Evolutionary conservation across 1,139 yeast genomes (phyloP), one percentile per base, ranked within the genome.

Genomic region (Candida sanyaensis): DNA sequence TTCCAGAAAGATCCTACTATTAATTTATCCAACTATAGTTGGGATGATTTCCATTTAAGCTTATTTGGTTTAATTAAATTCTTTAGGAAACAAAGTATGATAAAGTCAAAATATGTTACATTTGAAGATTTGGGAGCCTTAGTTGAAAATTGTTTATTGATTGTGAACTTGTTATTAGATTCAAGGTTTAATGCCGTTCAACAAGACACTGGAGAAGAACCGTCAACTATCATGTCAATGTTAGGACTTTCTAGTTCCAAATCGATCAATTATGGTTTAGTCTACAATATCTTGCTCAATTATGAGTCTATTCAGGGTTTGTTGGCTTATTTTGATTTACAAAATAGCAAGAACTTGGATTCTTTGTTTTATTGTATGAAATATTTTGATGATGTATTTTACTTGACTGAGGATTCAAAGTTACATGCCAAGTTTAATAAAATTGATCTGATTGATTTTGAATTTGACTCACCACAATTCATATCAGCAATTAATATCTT

Each of bases 261-360:
- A 24, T 50, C 65, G 0, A 58, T 65, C 11, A 62, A 58, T 43
- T 61, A 60, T 43, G 65, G 64, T 40, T 57, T 70, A 44, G 54
- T 70, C 17, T 69, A 69, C 51, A 59, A 64, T 37, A 60, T 75
- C 8, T 58, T 73, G 50, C 60, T 73, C 52, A 62, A 70, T 51
- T 58, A 63, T 52, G 63, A 69, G 43, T 50, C 59, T 11, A 36
- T 65, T 8, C 55, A 59, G 34, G 63, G 59, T 21, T 50, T 67
- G 5, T 43, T 66, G 4, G 32, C 43, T 2, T 55, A 56, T 13
- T 47, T 41, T 23, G 55, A 50, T 4, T 37, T 55, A 36, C 26
- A 33, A 28, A 30, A 31, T 11, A 29, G 28, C 13, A 41, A 40
- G 24, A 26, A 55, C 33, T 55, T 68, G 38, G 21, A 42, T 2